Conservation (phyloP, 768 basidiomycete genomes). For the Rickenella mellea region DNA sequence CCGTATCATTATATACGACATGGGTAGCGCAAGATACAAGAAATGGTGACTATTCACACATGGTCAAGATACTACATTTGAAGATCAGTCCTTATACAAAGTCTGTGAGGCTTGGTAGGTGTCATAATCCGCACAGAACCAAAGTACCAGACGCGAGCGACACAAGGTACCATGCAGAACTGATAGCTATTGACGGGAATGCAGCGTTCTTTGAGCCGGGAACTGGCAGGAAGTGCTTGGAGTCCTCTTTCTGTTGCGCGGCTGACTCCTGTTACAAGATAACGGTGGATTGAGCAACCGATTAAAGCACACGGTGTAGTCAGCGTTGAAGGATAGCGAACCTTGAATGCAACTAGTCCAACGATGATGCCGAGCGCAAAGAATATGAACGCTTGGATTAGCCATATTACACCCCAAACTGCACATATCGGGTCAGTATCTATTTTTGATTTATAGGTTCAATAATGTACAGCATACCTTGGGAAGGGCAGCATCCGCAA, state of each 20-base stretch:
- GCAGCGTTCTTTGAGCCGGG: constrained; percentile 38
- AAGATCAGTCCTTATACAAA: too few relatives aligned
- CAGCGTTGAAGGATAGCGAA: constrained; percentile 17
- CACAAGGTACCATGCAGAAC: too few relatives aligned
- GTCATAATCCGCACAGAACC: too few relatives aligned
- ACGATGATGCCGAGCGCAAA: constrained; percentile 71
- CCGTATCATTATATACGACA: too few relatives aligned
- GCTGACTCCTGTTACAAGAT: constrained; percentile 40
- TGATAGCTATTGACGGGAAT: too few relatives aligned
- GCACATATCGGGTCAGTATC: background rate
- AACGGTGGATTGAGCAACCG: too few relatives aligned
- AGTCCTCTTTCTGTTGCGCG: constrained; percentile 41
- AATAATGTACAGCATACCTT: constrained; percentile 34
- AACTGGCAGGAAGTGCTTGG: constrained; percentile 49
- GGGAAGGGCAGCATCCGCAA: constrained; percentile 80
- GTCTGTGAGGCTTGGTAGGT: too few relatives aligned
- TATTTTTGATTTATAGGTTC: background rate
- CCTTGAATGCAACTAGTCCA: constrained; percentile 77
- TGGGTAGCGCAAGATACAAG: too few relatives aligned
- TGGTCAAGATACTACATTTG: too few relatives aligned
- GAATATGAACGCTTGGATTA: constrained; percentile 62
- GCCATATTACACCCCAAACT: constrained; percentile 91
- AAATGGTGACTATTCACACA: too few relatives aligned
- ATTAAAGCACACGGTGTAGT: background rate
- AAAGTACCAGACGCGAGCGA: too few relatives aligned